Percentiles rank a stretch among this genome's conserved stretches.
phyloP scores from a whole-genome alignment of 2,329 filamentous ascomycete species.

The Aspergillus thermomutatus region DNA sequence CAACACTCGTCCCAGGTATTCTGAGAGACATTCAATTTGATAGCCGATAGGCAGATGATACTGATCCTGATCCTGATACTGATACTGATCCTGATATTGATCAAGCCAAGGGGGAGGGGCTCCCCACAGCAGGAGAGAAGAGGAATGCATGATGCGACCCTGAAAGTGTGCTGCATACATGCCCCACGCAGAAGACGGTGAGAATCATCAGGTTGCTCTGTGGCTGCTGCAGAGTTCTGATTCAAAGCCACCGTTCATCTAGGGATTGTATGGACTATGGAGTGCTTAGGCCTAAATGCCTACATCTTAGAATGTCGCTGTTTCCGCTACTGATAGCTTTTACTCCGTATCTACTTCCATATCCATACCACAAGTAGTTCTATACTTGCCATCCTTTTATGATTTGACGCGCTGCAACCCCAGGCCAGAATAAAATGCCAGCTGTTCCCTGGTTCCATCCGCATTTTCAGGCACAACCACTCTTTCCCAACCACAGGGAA shows the following conservation, averaged over 20 bases:
- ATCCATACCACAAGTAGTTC: too few species aligned
- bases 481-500: slow-evolving; percentile 6
- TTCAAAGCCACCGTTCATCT: too few species aligned
- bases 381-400: background rate
- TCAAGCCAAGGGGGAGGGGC: background rate
- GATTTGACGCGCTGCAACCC: background rate
- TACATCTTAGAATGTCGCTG: too few species aligned
- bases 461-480: slow-evolving; percentile 5
- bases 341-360: too few species aligned
- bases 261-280: too few species aligned
- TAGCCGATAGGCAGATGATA: background rate
- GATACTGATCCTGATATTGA: background rate
- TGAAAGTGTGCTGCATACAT: slow-evolving; percentile 2
- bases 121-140: background rate
- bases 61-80: background rate
- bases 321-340: too few species aligned
- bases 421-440: slow-evolving; percentile 1
- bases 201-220: slow-evolving; percentile 7
- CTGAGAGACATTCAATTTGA: background rate
- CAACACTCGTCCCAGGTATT: background rate
- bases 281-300: too few species aligned
- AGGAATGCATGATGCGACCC: slow-evolving; percentile 15
- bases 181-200: slow-evolving; percentile 18
- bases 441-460: slow-evolving; percentile 9
- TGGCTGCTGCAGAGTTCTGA: background rate